Evolutionary conservation across 106 monocot species (phyloP).

Genomic region (Acorus gramineus): DNA sequence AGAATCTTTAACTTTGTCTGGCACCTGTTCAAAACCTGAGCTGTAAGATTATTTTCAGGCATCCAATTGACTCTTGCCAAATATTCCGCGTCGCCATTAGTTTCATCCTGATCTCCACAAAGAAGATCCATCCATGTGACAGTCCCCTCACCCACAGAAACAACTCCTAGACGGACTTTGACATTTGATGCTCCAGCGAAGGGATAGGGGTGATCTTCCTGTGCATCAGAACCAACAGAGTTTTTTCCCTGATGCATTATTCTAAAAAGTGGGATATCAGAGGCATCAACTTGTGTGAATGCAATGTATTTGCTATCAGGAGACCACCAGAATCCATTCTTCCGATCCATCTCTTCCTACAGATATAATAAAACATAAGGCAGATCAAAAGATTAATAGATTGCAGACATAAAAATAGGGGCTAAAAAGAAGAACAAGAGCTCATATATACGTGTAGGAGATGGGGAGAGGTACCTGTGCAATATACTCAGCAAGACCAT

Average conservation of each 20-base stretch:
- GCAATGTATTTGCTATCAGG: conserved; percentile 84
- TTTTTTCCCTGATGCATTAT: conserved; percentile 96
- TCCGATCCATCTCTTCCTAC: conserved; percentile 98
- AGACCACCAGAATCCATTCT: conserved; percentile 96
- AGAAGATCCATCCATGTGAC: conserved; percentile 88
- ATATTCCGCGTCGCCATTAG: conserved; percentile 57
- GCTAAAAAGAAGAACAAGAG: neutral
- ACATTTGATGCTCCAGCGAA: conserved; percentile 85
- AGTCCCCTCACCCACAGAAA: conserved; percentile 39
- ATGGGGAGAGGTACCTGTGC: conserved; percentile 58
- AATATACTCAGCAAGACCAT: conserved; percentile 95
- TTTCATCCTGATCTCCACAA: conserved; percentile 39
- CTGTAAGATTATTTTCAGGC: conserved; percentile 51
- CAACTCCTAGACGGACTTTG: conserved; percentile 70
- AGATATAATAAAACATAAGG: neutral
- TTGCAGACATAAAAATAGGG: neutral
- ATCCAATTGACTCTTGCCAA: conserved; percentile 95
- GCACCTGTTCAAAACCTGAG: conserved; percentile 71
- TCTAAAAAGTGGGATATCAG: conserved; percentile 78
- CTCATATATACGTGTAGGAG: neutral
- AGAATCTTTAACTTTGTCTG: conserved; percentile 74
- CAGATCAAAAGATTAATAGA: neutral
- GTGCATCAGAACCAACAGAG: conserved; percentile 77
- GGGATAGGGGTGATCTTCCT: conserved; percentile 97
- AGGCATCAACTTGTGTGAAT: conserved; percentile 86